Conservation (phyloP, 1,284 basidiomycete genomes). For the Marasmius fiardii region DNA sequence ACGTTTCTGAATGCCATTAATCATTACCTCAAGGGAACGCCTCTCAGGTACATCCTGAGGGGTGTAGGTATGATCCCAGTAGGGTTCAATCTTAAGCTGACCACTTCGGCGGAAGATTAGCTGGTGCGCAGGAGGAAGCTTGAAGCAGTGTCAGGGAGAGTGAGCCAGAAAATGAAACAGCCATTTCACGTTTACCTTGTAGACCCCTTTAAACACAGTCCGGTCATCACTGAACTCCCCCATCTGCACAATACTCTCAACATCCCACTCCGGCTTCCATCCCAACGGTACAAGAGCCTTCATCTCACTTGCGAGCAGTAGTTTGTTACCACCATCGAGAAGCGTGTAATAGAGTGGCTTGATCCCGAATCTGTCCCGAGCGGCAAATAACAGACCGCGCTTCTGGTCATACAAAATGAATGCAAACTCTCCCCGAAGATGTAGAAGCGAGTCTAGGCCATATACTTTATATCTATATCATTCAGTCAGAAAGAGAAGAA, state of each 20-base stretch:
- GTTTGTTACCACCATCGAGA: conserved; percentile 8
- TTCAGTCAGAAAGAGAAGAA: neutral
- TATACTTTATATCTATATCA: conserved; percentile 13
- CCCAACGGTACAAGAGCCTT: conserved; percentile 19
- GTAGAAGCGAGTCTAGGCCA: conserved; percentile 9
- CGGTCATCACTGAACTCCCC: conserved; percentile 19
- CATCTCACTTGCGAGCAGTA: conserved; percentile 21
- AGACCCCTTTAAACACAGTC: conserved; percentile 19
- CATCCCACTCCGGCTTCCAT: conserved; percentile 20
- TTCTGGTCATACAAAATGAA: conserved; percentile 20
- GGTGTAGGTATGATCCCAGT: conserved; percentile 14
- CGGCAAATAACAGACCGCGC: conserved; percentile 16
- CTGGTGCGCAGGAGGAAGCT: conserved; percentile 10
- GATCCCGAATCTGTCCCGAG: conserved; percentile 21
- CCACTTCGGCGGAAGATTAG: conserved; percentile 6
- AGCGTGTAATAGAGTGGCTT: conserved; percentile 22
- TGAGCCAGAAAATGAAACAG: neutral
- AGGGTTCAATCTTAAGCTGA: conserved; percentile 5
- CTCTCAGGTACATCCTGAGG: neutral
- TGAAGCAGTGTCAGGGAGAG: neutral
- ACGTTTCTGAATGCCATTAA: conserved; percentile 6
- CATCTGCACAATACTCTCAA: conserved; percentile 19
- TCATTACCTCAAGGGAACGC: conserved; percentile 12
- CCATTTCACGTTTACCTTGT: conserved; percentile 14
- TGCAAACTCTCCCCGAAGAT: conserved; percentile 20